These are phyloP conservation scores for Rhytidiadelphus loreus DNA, from an alignment of 225 moss, liverwort and hornwort species.

Conservation along the genomic window DNA sequence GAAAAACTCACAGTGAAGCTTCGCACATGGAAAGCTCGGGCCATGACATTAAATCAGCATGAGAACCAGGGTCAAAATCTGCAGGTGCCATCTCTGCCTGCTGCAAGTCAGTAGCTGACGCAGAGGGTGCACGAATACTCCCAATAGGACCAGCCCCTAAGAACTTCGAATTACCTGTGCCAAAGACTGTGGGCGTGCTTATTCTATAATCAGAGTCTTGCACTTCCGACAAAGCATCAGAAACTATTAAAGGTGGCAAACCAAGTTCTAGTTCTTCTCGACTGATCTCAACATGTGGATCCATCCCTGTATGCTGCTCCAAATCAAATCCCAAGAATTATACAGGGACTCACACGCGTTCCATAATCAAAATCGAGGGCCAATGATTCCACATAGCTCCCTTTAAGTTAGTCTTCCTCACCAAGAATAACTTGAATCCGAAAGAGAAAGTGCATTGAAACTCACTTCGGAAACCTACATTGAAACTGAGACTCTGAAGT, in stretches of 20 bases:
- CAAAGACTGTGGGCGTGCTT: background rate
- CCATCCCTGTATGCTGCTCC: slow-evolving; percentile 11
- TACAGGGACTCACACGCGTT: background rate
- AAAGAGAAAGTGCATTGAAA: background rate
- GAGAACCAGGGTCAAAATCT: background rate
- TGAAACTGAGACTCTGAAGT: background rate
- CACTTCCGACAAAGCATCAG: slow-evolving; percentile 1
- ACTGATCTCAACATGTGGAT: slow-evolving; percentile 53
- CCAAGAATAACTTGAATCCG: background rate
- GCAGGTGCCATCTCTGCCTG: slow-evolving; percentile 15
- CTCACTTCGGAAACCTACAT: background rate
- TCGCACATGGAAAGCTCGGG: background rate
- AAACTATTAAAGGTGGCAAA: slow-evolving; percentile 7
- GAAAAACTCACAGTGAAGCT: slow-evolving; percentile 15
- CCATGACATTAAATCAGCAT: slow-evolving; percentile 5
- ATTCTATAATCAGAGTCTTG: slow-evolving; percentile 1
- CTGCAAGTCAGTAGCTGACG: slow-evolving; percentile 12
- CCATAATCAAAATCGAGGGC: background rate
- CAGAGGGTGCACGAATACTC: slow-evolving; percentile 2
- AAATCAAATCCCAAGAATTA: slow-evolving; percentile 8
- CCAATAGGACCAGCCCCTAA: background rate
- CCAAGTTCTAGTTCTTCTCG: slow-evolving; percentile 51
- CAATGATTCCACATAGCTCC: slow-evolving; percentile 3
- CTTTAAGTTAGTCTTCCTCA: background rate
- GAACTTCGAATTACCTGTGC: slow-evolving; percentile 2